A percentile compares a stretch with the other conserved stretches of the same genome.
Evolutionary conservation across 1,284 basidiomycete species (phyloP).

Genomic region (Puccinia sorghi): DNA sequence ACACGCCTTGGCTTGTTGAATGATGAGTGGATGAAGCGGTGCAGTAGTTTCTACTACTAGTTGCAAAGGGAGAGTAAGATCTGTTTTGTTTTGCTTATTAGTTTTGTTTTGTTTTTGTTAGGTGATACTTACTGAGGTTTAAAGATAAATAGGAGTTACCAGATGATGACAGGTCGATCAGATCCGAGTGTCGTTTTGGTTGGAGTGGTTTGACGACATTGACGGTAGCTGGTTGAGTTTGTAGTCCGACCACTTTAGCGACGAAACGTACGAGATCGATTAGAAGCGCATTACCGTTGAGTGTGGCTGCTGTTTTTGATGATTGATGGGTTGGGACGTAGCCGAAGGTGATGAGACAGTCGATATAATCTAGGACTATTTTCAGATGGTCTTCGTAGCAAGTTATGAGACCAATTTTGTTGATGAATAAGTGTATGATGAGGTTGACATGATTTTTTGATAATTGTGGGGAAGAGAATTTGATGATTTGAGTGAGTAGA

Average conservation of each 20-base stretch:
- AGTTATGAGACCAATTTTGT: not conserved
- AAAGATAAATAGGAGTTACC: slow-evolving; percentile 1
- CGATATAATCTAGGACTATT: slow-evolving; percentile 34
- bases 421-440: slow-evolving; percentile 45
- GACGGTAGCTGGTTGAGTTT: slow-evolving; percentile 9
- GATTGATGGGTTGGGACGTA: slow-evolving; percentile 23
- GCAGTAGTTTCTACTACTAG: not conserved
- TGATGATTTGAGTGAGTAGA: slow-evolving; percentile 43
- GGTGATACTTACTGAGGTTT: not conserved
- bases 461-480: slow-evolving; percentile 46
- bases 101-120: not conserved
- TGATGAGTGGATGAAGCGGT: slow-evolving; percentile 17
- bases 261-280: slow-evolving; percentile 41
- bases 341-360: slow-evolving; percentile 38
- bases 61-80: slow-evolving; percentile 13
- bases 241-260: slow-evolving; percentile 33
- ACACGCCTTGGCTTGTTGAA: slow-evolving; percentile 41
- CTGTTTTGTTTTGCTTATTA: not conserved
- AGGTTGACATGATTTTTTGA: slow-evolving; percentile 27
- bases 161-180: slow-evolving; percentile 23
- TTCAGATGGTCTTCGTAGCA: slow-evolving; percentile 15
- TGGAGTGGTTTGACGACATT: not conserved
- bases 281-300: not conserved
- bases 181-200: slow-evolving; percentile 27
- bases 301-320: not conserved